Evolutionary conservation across 371 early-diverging fungal species (phyloP).

Genomic region (Mortierella sp.): DNA sequence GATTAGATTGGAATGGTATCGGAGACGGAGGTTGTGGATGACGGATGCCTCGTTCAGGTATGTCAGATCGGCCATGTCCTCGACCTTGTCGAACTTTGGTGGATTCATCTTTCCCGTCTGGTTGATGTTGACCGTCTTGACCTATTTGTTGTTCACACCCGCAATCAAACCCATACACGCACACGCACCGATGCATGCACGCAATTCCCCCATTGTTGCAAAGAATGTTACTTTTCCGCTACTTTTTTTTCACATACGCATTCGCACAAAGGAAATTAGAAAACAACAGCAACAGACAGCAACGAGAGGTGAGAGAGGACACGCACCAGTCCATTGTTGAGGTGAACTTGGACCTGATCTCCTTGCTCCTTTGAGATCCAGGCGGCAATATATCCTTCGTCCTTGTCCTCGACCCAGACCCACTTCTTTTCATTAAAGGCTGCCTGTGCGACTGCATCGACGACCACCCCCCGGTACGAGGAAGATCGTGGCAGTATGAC

Average conservation of each 20-base stretch:
- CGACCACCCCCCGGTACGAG: slow-evolving; percentile 56
- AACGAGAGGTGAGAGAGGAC: background rate
- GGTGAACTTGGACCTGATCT: slow-evolving; percentile 77
- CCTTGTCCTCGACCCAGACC: slow-evolving; percentile 96
- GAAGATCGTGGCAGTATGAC: slow-evolving; percentile 24
- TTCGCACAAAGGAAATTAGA: background rate
- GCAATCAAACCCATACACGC: background rate
- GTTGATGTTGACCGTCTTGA: slow-evolving; percentile 74
- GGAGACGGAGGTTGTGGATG: slow-evolving; percentile 93
- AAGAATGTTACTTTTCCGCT: slow-evolving; percentile 2
- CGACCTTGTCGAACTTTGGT: slow-evolving; percentile 98
- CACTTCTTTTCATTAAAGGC: slow-evolving; percentile 91
- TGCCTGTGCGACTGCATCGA: slow-evolving; percentile 82
- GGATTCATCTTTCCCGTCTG: slow-evolving; percentile 98
- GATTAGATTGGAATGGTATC: slow-evolving; percentile 93
- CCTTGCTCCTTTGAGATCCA: slow-evolving; percentile 83
- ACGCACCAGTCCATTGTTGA: slow-evolving; percentile 80
- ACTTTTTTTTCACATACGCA: background rate
- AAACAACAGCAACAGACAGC: background rate
- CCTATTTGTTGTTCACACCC: slow-evolving; percentile 55
- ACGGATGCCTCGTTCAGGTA: slow-evolving; percentile 99
- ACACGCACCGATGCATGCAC: background rate
- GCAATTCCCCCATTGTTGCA: slow-evolving; percentile 1
- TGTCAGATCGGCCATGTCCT: slow-evolving; percentile 98
- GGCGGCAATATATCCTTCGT: slow-evolving; percentile 91